Base-by-base conservation (phyloP, 2,329 filamentous ascomycete species). In the Cladophialophora immunda region DNA sequence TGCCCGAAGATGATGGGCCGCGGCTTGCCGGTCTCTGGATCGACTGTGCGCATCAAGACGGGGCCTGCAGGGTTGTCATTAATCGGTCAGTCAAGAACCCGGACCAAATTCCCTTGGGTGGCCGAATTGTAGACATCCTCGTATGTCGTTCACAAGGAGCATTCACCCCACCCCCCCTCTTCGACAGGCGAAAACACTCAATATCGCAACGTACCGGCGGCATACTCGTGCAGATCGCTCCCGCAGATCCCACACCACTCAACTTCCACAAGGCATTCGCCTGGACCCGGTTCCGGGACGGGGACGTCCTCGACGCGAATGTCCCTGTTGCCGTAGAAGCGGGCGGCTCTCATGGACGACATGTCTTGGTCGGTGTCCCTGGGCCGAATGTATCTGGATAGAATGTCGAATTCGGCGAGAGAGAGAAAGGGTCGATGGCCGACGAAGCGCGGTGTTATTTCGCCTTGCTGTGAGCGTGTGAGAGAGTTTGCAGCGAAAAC, bases 1-100 rank as follows among this genome's bases (percentile, higher is more conserved):
- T 86, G 83, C 13, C 84, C 84, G 60, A 86, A 80, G 0, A 82
- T 84, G 64, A 85, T 62, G n/a, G 82, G 84, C 2, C 82, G 77
- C 5, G 76, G 80, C 71, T 83, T 83, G 52, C 79, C 79, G 2
- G 83, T 87, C 64, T 85, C 81, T 0, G 82, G 81, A 75, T 86
- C 55, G 53, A 38, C 56, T 13, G 59, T 56, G 13, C 32, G 32
- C 59, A 62, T 62, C 59, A 62, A 6, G 11, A 56, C 29, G 25
- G 59, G 59, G 0, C 59, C 59, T 62, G 45, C 8, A 8, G 17
- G 8, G 3, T 34, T 4, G 32, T 34, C 7, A 8, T 34, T 34
- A 34, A 11, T 34, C 8, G 45, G 45, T 50, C 1, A 17, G 45
- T 50, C 8, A 15, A 4, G 45, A 50, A 17, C n/a, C n/a, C n/a